phyloP scores from a whole-genome alignment of 1,284 basidiomycete species.

The Mrakiaceae sp. region DNA sequence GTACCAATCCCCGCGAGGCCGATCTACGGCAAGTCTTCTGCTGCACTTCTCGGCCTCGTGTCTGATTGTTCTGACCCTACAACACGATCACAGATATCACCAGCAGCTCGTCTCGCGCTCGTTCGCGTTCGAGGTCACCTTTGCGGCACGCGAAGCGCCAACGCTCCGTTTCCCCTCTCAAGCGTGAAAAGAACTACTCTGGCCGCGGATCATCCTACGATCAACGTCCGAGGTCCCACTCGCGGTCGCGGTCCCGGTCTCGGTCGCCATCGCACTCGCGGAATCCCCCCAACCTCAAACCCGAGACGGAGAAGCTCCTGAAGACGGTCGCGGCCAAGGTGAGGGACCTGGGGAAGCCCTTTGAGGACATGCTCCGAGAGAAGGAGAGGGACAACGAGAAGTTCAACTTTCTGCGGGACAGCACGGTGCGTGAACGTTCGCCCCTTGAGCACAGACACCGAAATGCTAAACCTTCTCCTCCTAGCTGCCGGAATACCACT shows the following conservation, averaged over 20 bases:
- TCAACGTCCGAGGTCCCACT: constrained; percentile 7
- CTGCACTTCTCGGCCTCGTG: background rate
- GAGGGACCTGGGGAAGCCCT: constrained; percentile 63
- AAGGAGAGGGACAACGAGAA: constrained; percentile 68
- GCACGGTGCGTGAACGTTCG: no score
- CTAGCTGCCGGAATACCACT: constrained; percentile 68
- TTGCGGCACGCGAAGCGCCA: background rate
- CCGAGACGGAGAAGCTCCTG: constrained; percentile 68
- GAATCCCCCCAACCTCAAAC: constrained; percentile 45
- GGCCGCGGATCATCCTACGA: constrained; percentile 1
- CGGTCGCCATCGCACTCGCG: constrained; percentile 25
- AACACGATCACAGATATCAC: background rate
- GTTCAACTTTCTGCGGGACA: constrained; percentile 55
- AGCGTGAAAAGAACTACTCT: background rate
- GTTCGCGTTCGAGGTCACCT: background rate
- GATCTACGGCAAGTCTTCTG: constrained; percentile 57
- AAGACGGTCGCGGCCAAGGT: constrained; percentile 73
- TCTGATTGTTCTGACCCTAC: no score
- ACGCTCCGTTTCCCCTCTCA: constrained; percentile 13
- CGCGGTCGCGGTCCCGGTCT: constrained; percentile 20
- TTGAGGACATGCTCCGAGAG: constrained; percentile 61
- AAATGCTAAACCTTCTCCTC: constrained; percentile 7
- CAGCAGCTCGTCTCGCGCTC: background rate
- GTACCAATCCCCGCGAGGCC: constrained; percentile 70
- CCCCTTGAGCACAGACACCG: no score